Conservation (phyloP, 495 filamentous ascomycete genomes). For the Neurospora tetrasperma region DNA sequence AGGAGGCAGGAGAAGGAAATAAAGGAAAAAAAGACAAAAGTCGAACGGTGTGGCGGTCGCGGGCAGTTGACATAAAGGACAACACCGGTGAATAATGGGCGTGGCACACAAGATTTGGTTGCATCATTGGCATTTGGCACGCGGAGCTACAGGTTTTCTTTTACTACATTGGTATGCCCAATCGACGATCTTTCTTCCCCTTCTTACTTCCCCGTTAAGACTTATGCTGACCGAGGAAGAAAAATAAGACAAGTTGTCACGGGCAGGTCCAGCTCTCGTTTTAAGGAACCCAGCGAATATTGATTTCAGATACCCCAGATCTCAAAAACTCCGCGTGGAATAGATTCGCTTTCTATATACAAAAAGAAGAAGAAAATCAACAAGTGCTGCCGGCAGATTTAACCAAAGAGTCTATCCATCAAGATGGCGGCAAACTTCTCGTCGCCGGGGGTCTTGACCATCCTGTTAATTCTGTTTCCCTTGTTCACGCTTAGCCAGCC, state of each 20-base stretch:
- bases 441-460: slow-evolving; percentile 49
- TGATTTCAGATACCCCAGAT: neutral
- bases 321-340: slow-evolving; percentile 12
- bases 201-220: neutral
- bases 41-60: neutral
- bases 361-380: slow-evolving; percentile 3
- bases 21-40: too few species aligned
- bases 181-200: neutral
- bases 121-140: neutral
- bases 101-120: neutral
- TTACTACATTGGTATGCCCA: slow-evolving; percentile 12
- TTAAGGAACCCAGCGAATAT: neutral
- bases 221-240: slow-evolving; percentile 13
- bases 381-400: slow-evolving; percentile 1
- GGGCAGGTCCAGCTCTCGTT: neutral
- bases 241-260: neutral
- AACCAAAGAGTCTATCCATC: slow-evolving; percentile 39
- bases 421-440: slow-evolving; percentile 39
- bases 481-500: slow-evolving; percentile 59
- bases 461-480: slow-evolving; percentile 70
- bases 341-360: slow-evolving; percentile 12
- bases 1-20: neutral
- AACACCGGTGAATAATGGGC: neutral
- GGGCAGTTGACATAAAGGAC: neutral
- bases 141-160: neutral